These are phyloP conservation scores for Phanerochaete carnosa DNA, from an alignment of 768 basidiomycete species.

Conservation along the genomic window DNA sequence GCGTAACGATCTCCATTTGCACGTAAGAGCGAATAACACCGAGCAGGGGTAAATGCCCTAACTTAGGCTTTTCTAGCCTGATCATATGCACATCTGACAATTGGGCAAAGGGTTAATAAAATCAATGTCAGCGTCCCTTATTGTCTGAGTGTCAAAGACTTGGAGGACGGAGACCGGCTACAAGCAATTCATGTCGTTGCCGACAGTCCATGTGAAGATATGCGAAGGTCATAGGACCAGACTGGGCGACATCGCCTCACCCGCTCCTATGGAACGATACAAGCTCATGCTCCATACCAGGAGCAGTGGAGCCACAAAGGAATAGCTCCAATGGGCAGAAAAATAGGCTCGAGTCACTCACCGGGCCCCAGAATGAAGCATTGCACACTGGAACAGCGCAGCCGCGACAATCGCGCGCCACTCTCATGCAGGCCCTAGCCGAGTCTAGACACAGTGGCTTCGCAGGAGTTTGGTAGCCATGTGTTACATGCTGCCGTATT, in stretches of 20 bases:
- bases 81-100: background rate
- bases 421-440: background rate
- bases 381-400: background rate
- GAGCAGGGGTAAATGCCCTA: constrained; percentile 1
- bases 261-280: background rate
- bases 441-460: background rate
- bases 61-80: background rate
- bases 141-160: background rate
- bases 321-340: background rate
- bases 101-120: constrained; percentile 1
- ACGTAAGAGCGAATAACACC: constrained; percentile 6
- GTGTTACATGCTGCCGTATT: background rate
- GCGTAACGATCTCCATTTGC: background rate
- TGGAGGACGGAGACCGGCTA: background rate
- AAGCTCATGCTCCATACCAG: background rate
- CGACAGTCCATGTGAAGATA: background rate
- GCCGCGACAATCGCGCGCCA: background rate
- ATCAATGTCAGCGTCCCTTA: background rate
- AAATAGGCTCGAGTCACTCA: background rate
- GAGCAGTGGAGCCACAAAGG: background rate
- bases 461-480: constrained; percentile 14
- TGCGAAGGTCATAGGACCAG: background rate
- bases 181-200: background rate
- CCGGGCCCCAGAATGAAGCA: background rate
- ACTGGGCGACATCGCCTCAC: background rate